Evolutionary conservation across 768 basidiomycete genomes (phyloP).

Genomic region (Xerocomellus dryophilus): DNA sequence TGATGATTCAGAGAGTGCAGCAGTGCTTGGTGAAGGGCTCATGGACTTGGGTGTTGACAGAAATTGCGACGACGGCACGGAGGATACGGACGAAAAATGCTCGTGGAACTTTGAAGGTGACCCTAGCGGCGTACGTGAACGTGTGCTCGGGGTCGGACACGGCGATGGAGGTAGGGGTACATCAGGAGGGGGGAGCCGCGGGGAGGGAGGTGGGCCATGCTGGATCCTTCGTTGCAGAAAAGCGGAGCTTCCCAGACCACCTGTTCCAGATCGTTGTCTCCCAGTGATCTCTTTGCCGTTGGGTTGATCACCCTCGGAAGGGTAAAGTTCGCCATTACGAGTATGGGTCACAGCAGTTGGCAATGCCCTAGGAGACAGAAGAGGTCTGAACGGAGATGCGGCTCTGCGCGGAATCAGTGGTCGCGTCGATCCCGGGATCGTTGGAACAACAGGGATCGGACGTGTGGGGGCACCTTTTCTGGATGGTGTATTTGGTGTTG

Average conservation of each 20-base stretch:
- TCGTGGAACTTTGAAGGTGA: constrained; percentile 33
- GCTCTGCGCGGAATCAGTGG: constrained; percentile 14
- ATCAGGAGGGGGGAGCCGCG: constrained; percentile 30
- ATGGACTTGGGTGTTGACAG: constrained; percentile 7
- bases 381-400: constrained; percentile 24
- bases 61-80: constrained; percentile 14
- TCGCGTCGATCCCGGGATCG: constrained; percentile 5
- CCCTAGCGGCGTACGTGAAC: constrained; percentile 11
- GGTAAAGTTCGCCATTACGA: neutral
- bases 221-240: constrained; percentile 33
- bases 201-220: constrained; percentile 22
- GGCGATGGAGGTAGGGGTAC: constrained; percentile 30
- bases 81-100: constrained; percentile 32
- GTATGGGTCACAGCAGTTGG: neutral
- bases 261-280: constrained; percentile 18
- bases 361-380: constrained; percentile 15
- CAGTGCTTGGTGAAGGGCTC: constrained; percentile 20
- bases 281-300: constrained; percentile 2
- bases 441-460: constrained; percentile 15
- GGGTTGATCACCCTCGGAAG: constrained; percentile 7
- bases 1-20: constrained; percentile 28
- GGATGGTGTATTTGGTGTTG: constrained; percentile 1
- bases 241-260: constrained; percentile 15
- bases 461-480: constrained; percentile 16
- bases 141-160: neutral